These are phyloP conservation scores for Capillidium rhysosporum DNA, from an alignment of 371 early-diverging fungal species.

Conservation along the genomic window DNA sequence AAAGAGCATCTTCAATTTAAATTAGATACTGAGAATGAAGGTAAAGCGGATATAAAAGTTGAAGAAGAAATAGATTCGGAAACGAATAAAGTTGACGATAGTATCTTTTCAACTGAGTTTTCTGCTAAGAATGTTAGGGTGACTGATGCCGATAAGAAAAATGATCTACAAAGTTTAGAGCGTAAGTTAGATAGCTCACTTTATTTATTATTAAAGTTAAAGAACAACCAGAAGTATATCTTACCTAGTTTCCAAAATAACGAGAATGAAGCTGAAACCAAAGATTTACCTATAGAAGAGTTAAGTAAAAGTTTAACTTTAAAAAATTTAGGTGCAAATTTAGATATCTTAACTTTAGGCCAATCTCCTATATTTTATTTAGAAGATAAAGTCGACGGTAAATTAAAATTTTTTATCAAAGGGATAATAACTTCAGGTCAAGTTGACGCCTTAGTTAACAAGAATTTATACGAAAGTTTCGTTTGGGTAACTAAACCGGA, in stretches of 20 bases:
- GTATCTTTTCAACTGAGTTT: background rate
- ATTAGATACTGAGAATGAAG: background rate
- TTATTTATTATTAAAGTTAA: slow-evolving; percentile 41
- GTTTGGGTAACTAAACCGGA: slow-evolving; percentile 74
- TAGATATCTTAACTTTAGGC: slow-evolving; percentile 57
- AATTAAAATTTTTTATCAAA: slow-evolving; percentile 54
- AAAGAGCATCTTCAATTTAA: slow-evolving; percentile 14
- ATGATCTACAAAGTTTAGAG: slow-evolving; percentile 50
- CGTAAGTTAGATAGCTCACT: slow-evolving; percentile 45
- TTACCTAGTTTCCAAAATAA: slow-evolving; percentile 29
- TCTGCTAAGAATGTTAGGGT: slow-evolving; percentile 11
- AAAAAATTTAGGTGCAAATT: slow-evolving; percentile 45
- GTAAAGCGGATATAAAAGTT: slow-evolving; percentile 1
- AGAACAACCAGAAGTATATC: slow-evolving; percentile 26
- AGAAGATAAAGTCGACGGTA: slow-evolving; percentile 22
- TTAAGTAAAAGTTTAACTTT: slow-evolving; percentile 36
- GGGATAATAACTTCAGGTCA: slow-evolving; percentile 68
- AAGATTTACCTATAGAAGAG: slow-evolving; percentile 49
- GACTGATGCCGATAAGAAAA: slow-evolving; percentile 41
- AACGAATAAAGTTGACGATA: background rate
- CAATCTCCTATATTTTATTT: slow-evolving; percentile 46
- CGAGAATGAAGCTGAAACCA: slow-evolving; percentile 38
- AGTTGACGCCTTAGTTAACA: slow-evolving; percentile 23
- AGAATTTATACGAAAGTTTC: slow-evolving; percentile 37
- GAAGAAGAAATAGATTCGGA: background rate